Base-by-base conservation (phyloP, 208 protist genomes). In the Trypanosoma scelopori region DNA sequence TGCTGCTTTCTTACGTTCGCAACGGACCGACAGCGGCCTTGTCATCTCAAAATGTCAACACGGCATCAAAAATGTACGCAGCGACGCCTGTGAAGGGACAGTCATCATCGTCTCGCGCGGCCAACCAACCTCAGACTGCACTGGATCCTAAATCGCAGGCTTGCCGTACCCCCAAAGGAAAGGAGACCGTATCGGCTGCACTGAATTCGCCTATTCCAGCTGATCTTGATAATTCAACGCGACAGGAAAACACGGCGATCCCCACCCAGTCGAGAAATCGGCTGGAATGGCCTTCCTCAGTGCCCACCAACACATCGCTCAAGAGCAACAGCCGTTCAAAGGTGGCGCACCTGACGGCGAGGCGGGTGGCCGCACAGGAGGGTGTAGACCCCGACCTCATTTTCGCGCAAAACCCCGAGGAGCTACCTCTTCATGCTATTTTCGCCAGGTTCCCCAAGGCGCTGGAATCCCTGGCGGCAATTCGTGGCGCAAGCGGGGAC, bases 261-360 rank as follows among this genome's bases (percentile, higher is more conserved):
- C 43, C 55, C 13, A 30, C 47, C 3, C 80, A 80, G 42, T 53
- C 71, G 23, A 63, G 67, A 23, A 81, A 67, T 15, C 27, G 55
- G 15, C 30, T 87, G 16, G 89, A 92, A 71, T 95, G 89, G 87
- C 89, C 89, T 3, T 32, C 70, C 1, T 67, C 81, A 18, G 89
- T 95, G 18, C 89, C 89, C 15, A 87, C 78, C 3, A 92, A 95
- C 62, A 65, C 73, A 3, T 67, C 78, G 46, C 74, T 95, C 37
- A 93, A 90, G 69, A 87, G 84, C 52, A 88, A 76, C 55, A 93
- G 86, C 71, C 85, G 86, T 22, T 92, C 86, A 22, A 93, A 91
- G 71, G 76, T 92, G 58, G 84, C 84, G 11, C 84, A 78, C 37
- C 70, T 93, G 7, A 93, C 86, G 25, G 76, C 81, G 56, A 81